A percentile compares a stretch with the other conserved stretches of the same genome.
Conservation (phyloP, 1,284 basidiomycete species). For the Leccinum griseonigrum region DNA sequence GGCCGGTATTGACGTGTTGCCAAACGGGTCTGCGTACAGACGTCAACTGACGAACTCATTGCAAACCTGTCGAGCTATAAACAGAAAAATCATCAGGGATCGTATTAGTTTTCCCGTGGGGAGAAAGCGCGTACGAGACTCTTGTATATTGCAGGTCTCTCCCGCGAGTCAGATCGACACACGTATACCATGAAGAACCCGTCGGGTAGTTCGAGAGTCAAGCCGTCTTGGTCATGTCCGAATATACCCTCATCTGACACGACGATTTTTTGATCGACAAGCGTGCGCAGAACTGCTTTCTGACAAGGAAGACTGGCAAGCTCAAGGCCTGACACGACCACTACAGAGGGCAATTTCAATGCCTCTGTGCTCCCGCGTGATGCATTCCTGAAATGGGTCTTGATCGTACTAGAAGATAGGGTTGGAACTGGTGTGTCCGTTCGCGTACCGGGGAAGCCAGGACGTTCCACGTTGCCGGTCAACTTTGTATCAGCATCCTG, state of each 20-base stretch:
- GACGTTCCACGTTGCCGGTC: constrained; percentile 6
- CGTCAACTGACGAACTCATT: constrained; percentile 61
- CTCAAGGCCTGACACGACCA: constrained; percentile 72
- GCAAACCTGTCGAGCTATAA: constrained; percentile 68
- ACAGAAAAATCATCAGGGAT: background rate
- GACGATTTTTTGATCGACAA: constrained; percentile 52
- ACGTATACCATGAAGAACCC: constrained; percentile 73
- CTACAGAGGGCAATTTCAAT: constrained; percentile 51
- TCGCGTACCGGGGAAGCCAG: constrained; percentile 9
- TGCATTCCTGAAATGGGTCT: constrained; percentile 13
- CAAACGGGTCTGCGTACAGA: constrained; percentile 37
- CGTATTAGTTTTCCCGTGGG: background rate
- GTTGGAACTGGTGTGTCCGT: constrained; percentile 23
- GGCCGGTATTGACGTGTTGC: constrained; percentile 39
- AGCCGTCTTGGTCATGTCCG: constrained; percentile 35
- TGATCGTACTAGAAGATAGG: constrained; percentile 26
- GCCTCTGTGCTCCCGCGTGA: constrained; percentile 17
- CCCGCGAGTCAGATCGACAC: constrained; percentile 57
- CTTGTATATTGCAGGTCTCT: constrained; percentile 62
- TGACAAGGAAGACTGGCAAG: constrained; percentile 55
- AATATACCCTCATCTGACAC: constrained; percentile 38
- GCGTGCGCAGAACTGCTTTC: constrained; percentile 51
- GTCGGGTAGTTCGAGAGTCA: constrained; percentile 57
- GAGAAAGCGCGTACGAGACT: constrained; percentile 49
- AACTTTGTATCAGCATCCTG: constrained; percentile 10